Conservation (phyloP, 2,329 filamentous ascomycete species). For the Arthrobotrys pseudoclavata region DNA sequence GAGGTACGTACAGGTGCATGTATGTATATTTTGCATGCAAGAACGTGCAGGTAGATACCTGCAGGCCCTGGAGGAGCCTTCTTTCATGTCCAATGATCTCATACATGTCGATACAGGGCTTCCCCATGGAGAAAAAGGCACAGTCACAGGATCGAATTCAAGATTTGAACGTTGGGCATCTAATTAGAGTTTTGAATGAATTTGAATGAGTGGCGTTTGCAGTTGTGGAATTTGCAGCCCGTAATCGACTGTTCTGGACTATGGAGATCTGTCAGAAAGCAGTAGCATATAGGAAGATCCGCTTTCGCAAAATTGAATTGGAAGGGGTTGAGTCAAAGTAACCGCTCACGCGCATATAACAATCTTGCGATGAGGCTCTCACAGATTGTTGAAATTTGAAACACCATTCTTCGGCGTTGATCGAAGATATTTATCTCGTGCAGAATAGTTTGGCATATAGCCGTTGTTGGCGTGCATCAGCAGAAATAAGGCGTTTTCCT, state of each 20-base stretch:
- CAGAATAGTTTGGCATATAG: conserved; percentile 31
- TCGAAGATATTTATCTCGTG: conserved; percentile 14
- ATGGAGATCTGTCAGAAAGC: conserved; percentile 7
- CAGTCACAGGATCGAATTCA: conserved; percentile 16
- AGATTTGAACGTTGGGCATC: conserved; percentile 15
- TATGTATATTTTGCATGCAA: conserved; percentile 35
- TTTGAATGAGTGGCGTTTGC: conserved; percentile 7
- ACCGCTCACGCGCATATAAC: conserved; percentile 25
- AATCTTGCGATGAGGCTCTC: conserved; percentile 33
- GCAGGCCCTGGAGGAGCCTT: background rate
- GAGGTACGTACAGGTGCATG: background rate
- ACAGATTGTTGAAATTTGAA: background rate
- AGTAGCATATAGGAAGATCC: conserved; percentile 20
- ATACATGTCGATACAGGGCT: conserved; percentile 46
- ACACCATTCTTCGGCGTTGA: conserved; percentile 23
- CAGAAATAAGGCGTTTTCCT: conserved; percentile 34
- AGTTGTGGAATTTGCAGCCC: conserved; percentile 28
- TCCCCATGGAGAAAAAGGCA: conserved; percentile 26
- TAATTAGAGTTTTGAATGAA: conserved; percentile 23
- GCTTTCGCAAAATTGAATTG: conserved; percentile 29
- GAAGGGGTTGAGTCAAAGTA: conserved; percentile 34
- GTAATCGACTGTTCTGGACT: conserved; percentile 43
- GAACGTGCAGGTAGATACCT: conserved; percentile 25
- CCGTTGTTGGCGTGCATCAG: conserved; percentile 43
- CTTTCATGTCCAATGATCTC: conserved; percentile 53